These are phyloP conservation scores for Ophiorrhiza pumila DNA, from an alignment of 257 asterid species.

Conservation along the genomic window DNA sequence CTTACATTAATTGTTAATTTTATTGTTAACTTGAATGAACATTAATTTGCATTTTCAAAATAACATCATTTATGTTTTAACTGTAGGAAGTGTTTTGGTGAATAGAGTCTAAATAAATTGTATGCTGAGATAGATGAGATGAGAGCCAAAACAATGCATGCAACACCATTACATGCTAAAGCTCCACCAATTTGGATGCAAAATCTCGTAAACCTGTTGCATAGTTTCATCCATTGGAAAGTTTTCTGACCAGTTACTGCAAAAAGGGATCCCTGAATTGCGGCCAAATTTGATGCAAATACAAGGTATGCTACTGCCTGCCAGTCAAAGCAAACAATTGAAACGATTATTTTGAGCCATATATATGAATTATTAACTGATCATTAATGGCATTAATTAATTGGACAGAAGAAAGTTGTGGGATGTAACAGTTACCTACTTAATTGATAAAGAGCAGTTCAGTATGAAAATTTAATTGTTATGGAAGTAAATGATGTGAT, in stretches of 20 bases:
- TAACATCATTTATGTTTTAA: constrained; percentile 36
- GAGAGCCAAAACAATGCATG: constrained; percentile 36
- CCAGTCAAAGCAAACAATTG: too few species aligned
- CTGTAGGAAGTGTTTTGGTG: constrained; percentile 46
- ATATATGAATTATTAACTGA: too few species aligned
- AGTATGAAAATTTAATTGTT: too few species aligned
- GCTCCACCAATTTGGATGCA: constrained; percentile 66
- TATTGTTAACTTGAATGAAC: too few species aligned
- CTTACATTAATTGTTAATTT: too few species aligned
- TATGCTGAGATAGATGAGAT: constrained; percentile 54
- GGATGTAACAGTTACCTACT: too few species aligned
- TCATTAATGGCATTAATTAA: too few species aligned
- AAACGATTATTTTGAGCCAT: too few species aligned
- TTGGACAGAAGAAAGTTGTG: too few species aligned
- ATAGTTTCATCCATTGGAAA: constrained; percentile 68
- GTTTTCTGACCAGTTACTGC: constrained; percentile 58
- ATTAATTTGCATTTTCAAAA: background rate
- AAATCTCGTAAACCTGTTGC: constrained; percentile 54
- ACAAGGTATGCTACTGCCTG: constrained; percentile 55
- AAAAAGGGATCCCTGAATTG: constrained; percentile 40
- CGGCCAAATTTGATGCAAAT: constrained; percentile 50
- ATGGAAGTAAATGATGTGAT: too few species aligned
- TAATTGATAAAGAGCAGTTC: too few species aligned
- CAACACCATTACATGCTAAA: constrained; percentile 37
- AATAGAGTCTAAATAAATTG: constrained; percentile 54